Evolutionary conservation across 441 rosid species (phyloP), one percentile per base, ranked within the genome.

Genomic region (Kokia cookei): DNA sequence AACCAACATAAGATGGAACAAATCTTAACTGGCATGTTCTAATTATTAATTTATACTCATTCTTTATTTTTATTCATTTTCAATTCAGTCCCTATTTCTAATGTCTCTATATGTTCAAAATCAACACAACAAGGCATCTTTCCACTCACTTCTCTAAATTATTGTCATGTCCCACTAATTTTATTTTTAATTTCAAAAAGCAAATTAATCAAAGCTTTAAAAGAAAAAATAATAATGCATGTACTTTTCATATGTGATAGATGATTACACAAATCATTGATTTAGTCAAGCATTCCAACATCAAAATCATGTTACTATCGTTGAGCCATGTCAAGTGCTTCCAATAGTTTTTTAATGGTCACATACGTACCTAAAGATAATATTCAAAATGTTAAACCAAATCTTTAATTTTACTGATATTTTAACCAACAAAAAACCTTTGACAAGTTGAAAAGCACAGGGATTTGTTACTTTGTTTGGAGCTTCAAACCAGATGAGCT

Each of bases 341-440:
- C 40, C 42, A 2, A n/a, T 10, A 11, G 0, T 22, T 68, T 17
- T 22, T 67, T 45, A 42, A 66, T 67, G 40, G 5, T 48, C 26
- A 58, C 26, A 69, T 47, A 32, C 71, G 69, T 55, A 67, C 73
- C 35, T 17, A 60, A 54, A 74, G 37, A 63, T 64, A 61, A 42
- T 26, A 47, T 17, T 55, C 3, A 73, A 68, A 65, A 78, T 22
- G 13, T 5, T 17, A 32, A 69, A 69, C 42, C 13, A 74, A 77
- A 82, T 76, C 78, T 74, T 79, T 40, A 22, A 37, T 65, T 8
- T 19, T 4, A 5, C 42, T 4, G 24, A 24, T 12, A 17, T 2
- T 71, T 71, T 53, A 40, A 40, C 40, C 40, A 57, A 43, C 37
- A 40, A 37, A 55, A 35, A 8, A 11, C 8, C 17, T 19, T 32